Conservation (phyloP, 1,284 basidiomycete genomes). For the Austropuccinia psidii region DNA sequence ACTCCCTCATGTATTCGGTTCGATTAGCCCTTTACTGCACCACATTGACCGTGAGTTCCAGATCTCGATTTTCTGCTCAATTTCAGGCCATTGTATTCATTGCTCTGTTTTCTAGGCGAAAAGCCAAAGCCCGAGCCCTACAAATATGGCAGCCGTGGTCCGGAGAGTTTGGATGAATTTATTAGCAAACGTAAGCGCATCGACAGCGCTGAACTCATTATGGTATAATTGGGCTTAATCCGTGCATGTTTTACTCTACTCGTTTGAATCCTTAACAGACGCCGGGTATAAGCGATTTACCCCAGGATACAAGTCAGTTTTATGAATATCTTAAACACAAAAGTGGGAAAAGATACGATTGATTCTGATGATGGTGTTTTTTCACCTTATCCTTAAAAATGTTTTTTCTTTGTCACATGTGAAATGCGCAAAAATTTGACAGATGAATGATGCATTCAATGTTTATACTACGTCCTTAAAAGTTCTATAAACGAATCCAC, state of each 20-base stretch:
- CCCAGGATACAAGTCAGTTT: constrained; percentile 35
- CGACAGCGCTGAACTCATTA: neutral
- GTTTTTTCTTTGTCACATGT: too few species aligned
- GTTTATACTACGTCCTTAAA: too few species aligned
- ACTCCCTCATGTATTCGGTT: neutral
- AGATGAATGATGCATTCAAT: too few species aligned
- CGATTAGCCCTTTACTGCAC: constrained; percentile 21
- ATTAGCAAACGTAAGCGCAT: constrained; percentile 47
- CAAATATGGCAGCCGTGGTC: constrained; percentile 88
- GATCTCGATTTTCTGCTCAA: neutral
- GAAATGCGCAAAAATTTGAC: too few species aligned
- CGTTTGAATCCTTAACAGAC: constrained; percentile 3
- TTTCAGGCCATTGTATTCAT: neutral
- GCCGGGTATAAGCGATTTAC: constrained; percentile 29
- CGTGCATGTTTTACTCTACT: neutral
- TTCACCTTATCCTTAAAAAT: too few species aligned
- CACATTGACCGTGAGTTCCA: constrained; percentile 35
- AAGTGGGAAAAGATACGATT: too few species aligned
- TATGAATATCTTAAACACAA: too few species aligned
- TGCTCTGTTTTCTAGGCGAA: constrained; percentile 20
- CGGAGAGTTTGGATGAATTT: constrained; percentile 69
- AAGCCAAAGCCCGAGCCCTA: constrained; percentile 60
- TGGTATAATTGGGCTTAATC: neutral
- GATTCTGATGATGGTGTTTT: too few species aligned
- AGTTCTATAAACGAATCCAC: too few species aligned